Evolutionary conservation across 352 stramenopile genomes (phyloP), one percentile per base, ranked within the genome.

Genomic region (Phytophthora capsici): DNA sequence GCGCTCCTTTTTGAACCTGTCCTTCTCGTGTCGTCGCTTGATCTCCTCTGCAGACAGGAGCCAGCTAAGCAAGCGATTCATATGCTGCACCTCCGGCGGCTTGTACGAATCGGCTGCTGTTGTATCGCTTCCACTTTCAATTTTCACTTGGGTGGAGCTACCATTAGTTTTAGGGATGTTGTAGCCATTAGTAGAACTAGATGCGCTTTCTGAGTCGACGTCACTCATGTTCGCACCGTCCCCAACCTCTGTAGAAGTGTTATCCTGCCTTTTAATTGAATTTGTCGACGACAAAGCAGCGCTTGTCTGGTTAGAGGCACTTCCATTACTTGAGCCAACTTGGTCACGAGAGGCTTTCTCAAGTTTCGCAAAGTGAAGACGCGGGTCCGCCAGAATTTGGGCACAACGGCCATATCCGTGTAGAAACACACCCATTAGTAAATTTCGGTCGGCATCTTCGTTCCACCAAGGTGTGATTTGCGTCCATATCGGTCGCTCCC

Each of bases 401-500:
- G 80, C 81, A 48, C 84, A 94, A 14, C 88, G 88, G 9, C 88
- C 88, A 40, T 96, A 96, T 28, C 88, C 88, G 20, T 94, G 88
- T 12, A 96, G 66, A 46, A 94, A 96, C 17, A 96, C 86, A 20
- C 88, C 88, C 28, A 90, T 83, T 19, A 94, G 66, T 59, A 96
- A 61, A 59, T 84, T 90, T 25, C 87, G 78, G 43, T 96, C 88
- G 0, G 86, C 85, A 19, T 92, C 75, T 32, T 87, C 75, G 46
- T 94, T 87, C 88, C 88, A 96, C 88, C 88, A 96, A 13, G 80
- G 78, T 10, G 88, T 96, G 51, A 96, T 94, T 61, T 87, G 73
- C 0, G 86, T 85, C 88, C 88, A 96, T 46, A 62, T 61, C 16
- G 88, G 88, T n/a, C 88, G 77, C 34, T 96, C 88, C 9, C 84